These are phyloP conservation scores for Apophysomyces ossiformis DNA, from an alignment of 371 early-diverging fungal genomes.

Conservation along the genomic window DNA sequence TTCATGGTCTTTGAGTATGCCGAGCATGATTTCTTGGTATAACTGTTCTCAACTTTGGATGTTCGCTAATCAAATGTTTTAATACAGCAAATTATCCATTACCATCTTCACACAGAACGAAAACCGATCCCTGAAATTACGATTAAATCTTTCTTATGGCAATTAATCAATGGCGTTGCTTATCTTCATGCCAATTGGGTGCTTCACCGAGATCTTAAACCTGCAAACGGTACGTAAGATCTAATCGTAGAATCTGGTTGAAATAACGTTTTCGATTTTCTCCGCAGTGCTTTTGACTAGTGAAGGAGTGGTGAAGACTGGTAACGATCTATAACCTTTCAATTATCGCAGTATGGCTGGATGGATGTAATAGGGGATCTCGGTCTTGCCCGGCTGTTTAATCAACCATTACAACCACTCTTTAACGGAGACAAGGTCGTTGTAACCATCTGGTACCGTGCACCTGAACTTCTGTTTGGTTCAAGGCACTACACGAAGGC, in stretches of 20 bases:
- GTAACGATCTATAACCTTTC: conserved; percentile 31
- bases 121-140: conserved; percentile 83
- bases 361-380: conserved; percentile 68
- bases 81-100: conserved; percentile 84
- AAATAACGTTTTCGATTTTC: not conserved
- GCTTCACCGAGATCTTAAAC: conserved; percentile 91
- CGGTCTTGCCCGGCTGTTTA: conserved; percentile 88
- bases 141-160: conserved; percentile 90
- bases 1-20: conserved; percentile 96
- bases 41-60: not conserved
- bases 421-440: conserved; percentile 93
- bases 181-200: conserved; percentile 95
- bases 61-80: not conserved
- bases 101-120: conserved; percentile 72
- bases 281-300: conserved; percentile 75
- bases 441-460: conserved; percentile 98
- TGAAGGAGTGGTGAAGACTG: conserved; percentile 88
- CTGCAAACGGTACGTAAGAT: conserved; percentile 71
- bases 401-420: conserved; percentile 80
- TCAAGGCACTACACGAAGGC: conserved; percentile 92
- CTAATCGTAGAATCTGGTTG: not conserved
- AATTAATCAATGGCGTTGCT: conserved; percentile 88
- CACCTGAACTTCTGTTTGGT: conserved; percentile 96
- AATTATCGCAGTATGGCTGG: not conserved
- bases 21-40: conserved; percentile 90